Evolutionary conservation across 2,329 filamentous ascomycete species (phyloP), one percentile per base, ranked within the genome.

Genomic region (Plenodomus lindquistii): DNA sequence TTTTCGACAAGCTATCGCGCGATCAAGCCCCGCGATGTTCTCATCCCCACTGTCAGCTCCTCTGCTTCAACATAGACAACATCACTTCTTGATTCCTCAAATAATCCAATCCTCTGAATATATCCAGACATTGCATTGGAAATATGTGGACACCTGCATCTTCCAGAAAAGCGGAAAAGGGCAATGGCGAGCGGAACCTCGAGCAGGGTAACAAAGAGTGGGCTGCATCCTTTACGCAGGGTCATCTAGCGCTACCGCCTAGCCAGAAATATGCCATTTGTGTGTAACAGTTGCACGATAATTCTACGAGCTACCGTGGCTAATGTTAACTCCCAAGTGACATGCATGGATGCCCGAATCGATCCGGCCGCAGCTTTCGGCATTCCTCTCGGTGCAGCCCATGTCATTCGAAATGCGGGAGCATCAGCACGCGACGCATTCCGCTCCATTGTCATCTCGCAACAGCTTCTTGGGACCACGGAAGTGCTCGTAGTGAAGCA

Each of bases 301-400:
- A 31, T 4, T 22, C 4, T 16, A 34, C 10, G 2, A 11, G 15
- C 40, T 3, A 15, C 16, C 19, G 8, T 20, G 16, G 7, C 21
- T n/a, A 24, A n/a, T 16, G 2, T 2, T 7, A 9, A 11, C 48
- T 51, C 13, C 43, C 18, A 2, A 81, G 80, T 93, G 37, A 89
- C 88, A 0, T 94, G 89, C 73, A 94, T 94, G 88, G 89, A 94
- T 64, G 87, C 89, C 4, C 84, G 89, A 11, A 77, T 79, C 69
- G 80, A 93, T 60, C 84, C 89, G 0, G 80, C 83, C 2, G 75
- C 81, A 11, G 86, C 86, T 7, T 86, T 91, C 44, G 86, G 85
- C 8, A 86, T 92, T 48, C 75, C 80, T 17, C 80, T 89, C 16
- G 89, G 89, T 35, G 87, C 91, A 55, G 89, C 89, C 0, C 89